phyloP scores from a whole-genome alignment of 2,329 filamentous ascomycete genomes.

The Scedosporium minutisporum region DNA sequence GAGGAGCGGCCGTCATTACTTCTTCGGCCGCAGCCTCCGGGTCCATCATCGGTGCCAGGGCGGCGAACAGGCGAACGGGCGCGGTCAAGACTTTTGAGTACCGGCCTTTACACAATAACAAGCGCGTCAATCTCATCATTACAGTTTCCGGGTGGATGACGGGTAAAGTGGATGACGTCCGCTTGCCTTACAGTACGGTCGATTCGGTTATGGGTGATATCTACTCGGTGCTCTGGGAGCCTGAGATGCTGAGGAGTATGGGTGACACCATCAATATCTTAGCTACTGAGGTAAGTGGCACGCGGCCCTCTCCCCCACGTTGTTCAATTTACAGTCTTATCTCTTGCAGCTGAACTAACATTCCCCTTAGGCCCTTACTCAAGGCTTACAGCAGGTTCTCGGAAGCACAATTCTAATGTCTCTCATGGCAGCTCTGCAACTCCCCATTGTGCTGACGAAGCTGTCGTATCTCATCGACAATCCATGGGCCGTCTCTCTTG shows the following conservation, averaged over 20 bases:
- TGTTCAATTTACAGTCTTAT: background rate
- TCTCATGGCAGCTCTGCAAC: slow-evolving; percentile 83
- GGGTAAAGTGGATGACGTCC: slow-evolving; percentile 92
- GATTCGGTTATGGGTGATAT: slow-evolving; percentile 97
- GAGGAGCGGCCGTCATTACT: slow-evolving; percentile 88
- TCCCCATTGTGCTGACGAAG: slow-evolving; percentile 90
- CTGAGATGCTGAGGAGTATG: slow-evolving; percentile 95
- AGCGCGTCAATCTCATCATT: slow-evolving; percentile 88
- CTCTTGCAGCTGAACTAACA: slow-evolving; percentile 14
- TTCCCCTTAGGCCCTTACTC: slow-evolving; percentile 67
- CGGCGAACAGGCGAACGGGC: slow-evolving; percentile 79
- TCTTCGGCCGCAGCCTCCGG: slow-evolving; percentile 80
- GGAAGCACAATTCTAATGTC: slow-evolving; percentile 80
- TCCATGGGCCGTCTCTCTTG: slow-evolving; percentile 93
- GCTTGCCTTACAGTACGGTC: slow-evolving; percentile 89
- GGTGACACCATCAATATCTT: slow-evolving; percentile 98
- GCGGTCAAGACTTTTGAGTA: slow-evolving; percentile 96
- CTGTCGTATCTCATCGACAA: slow-evolving; percentile 96
- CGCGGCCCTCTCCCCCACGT: slow-evolving; percentile 8
- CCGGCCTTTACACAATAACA: slow-evolving; percentile 93
- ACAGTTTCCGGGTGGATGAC: slow-evolving; percentile 98
- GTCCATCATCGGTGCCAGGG: slow-evolving; percentile 73
- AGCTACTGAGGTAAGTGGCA: slow-evolving; percentile 75
- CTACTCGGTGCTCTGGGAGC: slow-evolving; percentile 95
- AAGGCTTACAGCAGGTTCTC: slow-evolving; percentile 90